phyloP scores from a whole-genome alignment of 768 basidiomycete genomes.

The Mycena indigotica region DNA sequence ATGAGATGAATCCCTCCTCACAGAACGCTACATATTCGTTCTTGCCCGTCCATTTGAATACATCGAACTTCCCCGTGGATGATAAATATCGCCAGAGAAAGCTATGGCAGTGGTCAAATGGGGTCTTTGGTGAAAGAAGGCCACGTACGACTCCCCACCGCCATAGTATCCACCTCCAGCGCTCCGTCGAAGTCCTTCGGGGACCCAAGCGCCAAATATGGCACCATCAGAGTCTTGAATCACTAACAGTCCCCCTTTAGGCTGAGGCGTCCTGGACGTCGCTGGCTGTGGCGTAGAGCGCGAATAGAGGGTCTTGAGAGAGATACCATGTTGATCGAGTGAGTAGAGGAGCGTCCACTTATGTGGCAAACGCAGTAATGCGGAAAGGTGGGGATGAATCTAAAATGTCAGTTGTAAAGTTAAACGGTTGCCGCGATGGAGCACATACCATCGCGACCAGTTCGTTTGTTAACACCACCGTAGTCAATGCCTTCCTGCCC shows the following conservation, averaged over 20 bases:
- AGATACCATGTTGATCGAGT: conserved; percentile 93
- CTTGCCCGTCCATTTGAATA: conserved; percentile 83
- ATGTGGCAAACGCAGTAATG: conserved; percentile 68
- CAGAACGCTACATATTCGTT: conserved; percentile 92
- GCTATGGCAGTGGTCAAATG: conserved; percentile 37
- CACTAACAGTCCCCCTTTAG: conserved; percentile 56
- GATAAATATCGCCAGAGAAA: conserved; percentile 72
- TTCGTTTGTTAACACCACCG: conserved; percentile 48
- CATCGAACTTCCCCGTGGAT: conserved; percentile 47
- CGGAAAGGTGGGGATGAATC: conserved; percentile 74
- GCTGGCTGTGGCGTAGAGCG: conserved; percentile 51
- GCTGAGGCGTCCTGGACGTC: conserved; percentile 31
- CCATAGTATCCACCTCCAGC: conserved; percentile 78
- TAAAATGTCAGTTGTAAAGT: conserved; percentile 28
- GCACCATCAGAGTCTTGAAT: conserved; percentile 64
- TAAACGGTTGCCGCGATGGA: conserved; percentile 1
- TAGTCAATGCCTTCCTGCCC: conserved; percentile 60
- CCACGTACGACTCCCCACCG: conserved; percentile 79
- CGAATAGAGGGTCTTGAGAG: conserved; percentile 82
- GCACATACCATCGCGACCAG: conserved; percentile 64
- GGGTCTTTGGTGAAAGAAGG: background rate
- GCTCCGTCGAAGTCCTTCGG: conserved; percentile 65
- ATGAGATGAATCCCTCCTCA: conserved; percentile 77
- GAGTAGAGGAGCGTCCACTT: conserved; percentile 85
- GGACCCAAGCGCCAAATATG: conserved; percentile 83